Evolutionary conservation across 257 asterid species (phyloP).

Genomic region (Scutellaria galericulata): DNA sequence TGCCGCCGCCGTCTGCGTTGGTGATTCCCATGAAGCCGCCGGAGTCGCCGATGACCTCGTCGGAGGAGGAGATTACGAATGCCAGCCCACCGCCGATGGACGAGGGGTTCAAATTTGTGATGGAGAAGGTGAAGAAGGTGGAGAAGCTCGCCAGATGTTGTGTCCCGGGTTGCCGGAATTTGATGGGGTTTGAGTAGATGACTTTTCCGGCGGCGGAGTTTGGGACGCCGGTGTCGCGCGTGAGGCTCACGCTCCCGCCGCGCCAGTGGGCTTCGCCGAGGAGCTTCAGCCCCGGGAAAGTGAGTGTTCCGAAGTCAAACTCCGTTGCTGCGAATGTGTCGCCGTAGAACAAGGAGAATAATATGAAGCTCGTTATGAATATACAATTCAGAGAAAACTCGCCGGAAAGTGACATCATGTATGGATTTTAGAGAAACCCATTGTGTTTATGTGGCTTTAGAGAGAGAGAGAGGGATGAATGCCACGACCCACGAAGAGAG

Average conservation of each 20-base stretch:
- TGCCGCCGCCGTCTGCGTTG: slow-evolving; percentile 42
- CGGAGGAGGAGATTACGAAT: slow-evolving; percentile 70
- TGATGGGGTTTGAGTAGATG: slow-evolving; percentile 67
- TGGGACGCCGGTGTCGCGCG: slow-evolving; percentile 75
- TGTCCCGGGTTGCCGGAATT: slow-evolving; percentile 56
- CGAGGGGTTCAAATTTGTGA: slow-evolving; percentile 69
- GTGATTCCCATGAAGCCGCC: slow-evolving; percentile 72
- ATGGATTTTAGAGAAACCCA: slow-evolving; percentile 30
- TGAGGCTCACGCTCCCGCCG: slow-evolving; percentile 71
- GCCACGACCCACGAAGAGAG: not conserved
- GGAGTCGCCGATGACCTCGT: slow-evolving; percentile 63
- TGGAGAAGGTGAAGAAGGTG: slow-evolving; percentile 79
- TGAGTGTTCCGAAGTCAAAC: slow-evolving; percentile 68
- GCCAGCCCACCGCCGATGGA: slow-evolving; percentile 94
- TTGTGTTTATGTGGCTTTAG: not conserved
- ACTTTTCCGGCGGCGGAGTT: slow-evolving; percentile 78
- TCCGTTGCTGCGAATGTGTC: slow-evolving; percentile 26
- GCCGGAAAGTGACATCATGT: slow-evolving; percentile 54
- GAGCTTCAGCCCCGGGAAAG: slow-evolving; percentile 63
- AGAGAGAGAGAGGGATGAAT: not conserved
- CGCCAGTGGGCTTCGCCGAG: slow-evolving; percentile 85
- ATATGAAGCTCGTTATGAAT: slow-evolving; percentile 13
- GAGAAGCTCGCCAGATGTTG: slow-evolving; percentile 67
- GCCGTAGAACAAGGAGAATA: slow-evolving; percentile 25
- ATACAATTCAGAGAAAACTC: not conserved